These are phyloP conservation scores for Nothophaeocryptopus gaeumannii DNA, from an alignment of 2,329 filamentous ascomycete genomes.

Conservation along the genomic window DNA sequence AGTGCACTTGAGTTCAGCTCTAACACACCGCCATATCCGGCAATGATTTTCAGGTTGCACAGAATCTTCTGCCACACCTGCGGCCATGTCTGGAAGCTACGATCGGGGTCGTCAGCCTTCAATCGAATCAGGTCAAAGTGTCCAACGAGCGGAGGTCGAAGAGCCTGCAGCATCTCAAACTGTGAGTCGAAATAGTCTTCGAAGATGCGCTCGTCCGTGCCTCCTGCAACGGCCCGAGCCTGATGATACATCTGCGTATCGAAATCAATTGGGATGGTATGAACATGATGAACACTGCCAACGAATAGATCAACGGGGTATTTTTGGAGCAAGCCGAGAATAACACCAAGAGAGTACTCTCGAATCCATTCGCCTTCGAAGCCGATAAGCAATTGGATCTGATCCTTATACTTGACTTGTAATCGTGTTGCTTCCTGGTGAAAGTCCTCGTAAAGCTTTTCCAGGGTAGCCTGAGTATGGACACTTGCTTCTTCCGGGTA, in stretches of 20 bases:
- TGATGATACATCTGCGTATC: slow-evolving; percentile 64
- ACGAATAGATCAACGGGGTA: slow-evolving; percentile 83
- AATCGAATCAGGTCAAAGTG: slow-evolving; percentile 92
- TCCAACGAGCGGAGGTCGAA: slow-evolving; percentile 76
- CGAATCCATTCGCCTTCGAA: slow-evolving; percentile 95
- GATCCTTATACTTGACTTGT: slow-evolving; percentile 62
- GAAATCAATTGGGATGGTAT: slow-evolving; percentile 85
- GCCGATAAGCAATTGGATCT: slow-evolving; percentile 79
- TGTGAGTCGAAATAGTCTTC: slow-evolving; percentile 87
- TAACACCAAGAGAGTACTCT: slow-evolving; percentile 59
- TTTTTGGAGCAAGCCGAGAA: slow-evolving; percentile 57
- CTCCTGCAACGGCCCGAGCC: slow-evolving; percentile 58
- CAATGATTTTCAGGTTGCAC: slow-evolving; percentile 71
- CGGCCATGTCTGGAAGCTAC: slow-evolving; percentile 44
- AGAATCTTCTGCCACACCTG: slow-evolving; percentile 69
- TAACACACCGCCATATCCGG: slow-evolving; percentile 72
- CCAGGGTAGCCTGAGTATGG: slow-evolving; percentile 47
- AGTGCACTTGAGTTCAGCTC: slow-evolving; percentile 87
- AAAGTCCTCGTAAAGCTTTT: slow-evolving; percentile 64
- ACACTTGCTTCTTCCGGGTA: slow-evolving; percentile 75
- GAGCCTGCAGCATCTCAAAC: slow-evolving; percentile 69
- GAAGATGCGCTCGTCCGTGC: slow-evolving; percentile 70
- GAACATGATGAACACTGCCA: slow-evolving; percentile 87
- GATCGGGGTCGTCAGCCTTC: slow-evolving; percentile 66
- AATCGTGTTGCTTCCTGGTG: slow-evolving; percentile 72